These are phyloP conservation scores for Trichoderma breve DNA, from an alignment of 2,329 filamentous ascomycete species.

Conservation along the genomic window DNA sequence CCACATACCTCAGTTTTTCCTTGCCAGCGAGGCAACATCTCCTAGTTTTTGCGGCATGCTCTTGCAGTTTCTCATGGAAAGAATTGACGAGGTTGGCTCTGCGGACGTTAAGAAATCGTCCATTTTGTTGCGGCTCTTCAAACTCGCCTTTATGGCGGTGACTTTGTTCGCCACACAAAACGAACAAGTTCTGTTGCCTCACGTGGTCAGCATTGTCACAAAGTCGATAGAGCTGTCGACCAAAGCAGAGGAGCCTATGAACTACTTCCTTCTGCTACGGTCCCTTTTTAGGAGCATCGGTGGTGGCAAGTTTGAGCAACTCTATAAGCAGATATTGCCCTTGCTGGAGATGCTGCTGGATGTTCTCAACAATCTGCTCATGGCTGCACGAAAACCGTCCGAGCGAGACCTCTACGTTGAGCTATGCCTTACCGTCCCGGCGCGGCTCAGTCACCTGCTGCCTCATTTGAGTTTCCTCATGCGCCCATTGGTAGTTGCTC, in stretches of 20 bases:
- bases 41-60: constrained; percentile 98
- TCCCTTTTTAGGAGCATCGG: constrained; percentile 96
- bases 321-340: constrained; percentile 97
- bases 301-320: constrained; percentile 92
- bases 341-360: constrained; percentile 96
- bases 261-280: constrained; percentile 91
- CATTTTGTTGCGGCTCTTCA: constrained; percentile 90
- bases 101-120: constrained; percentile 89
- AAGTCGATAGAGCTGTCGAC: constrained; percentile 96
- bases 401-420: constrained; percentile 97
- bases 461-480: constrained; percentile 96
- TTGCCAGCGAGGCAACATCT: constrained; percentile 97
- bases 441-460: constrained; percentile 86
- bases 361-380: constrained; percentile 89
- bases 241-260: constrained; percentile 94
- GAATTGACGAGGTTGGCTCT: constrained; percentile 91
- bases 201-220: constrained; percentile 95
- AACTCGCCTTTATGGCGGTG: constrained; percentile 98
- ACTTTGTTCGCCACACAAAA: constrained; percentile 94
- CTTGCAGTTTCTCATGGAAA: constrained; percentile 93
- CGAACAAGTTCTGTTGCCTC: constrained; percentile 89
- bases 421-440: constrained; percentile 91
- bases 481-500: constrained; percentile 92
- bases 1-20: constrained; percentile 95
- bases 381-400: constrained; percentile 83